Conservation (phyloP, 345 rosid genomes). For the Zanthoxylum bungeanum region DNA sequence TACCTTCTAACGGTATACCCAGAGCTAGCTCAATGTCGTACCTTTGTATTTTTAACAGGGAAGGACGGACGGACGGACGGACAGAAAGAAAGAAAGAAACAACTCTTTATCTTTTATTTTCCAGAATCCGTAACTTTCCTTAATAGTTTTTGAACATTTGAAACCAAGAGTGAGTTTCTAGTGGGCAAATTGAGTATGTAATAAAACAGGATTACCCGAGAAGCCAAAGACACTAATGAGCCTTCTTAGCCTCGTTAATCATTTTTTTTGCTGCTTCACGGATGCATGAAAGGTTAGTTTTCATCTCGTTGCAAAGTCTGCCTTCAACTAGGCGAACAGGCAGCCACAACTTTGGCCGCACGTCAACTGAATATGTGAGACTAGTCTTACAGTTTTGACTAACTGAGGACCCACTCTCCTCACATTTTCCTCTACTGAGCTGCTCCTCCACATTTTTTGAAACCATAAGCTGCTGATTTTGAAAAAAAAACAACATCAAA, state of each 20-base stretch:
- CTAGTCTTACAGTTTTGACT: constrained; percentile 49
- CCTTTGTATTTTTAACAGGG: background rate
- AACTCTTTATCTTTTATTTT: background rate
- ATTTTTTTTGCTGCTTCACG: constrained; percentile 60
- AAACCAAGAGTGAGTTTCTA: background rate
- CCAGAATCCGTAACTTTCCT: background rate
- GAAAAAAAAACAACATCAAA: background rate
- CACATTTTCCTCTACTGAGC: constrained; percentile 32
- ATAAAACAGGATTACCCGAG: background rate
- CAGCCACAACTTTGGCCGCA: constrained; percentile 80
- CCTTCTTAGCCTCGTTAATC: constrained; percentile 10
- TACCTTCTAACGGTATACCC: background rate
- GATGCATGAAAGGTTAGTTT: constrained; percentile 58
- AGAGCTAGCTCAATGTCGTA: constrained; percentile 4
- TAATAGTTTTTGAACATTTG: background rate
- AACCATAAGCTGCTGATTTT: background rate
- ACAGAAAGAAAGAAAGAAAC: background rate
- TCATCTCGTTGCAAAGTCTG: constrained; percentile 66
- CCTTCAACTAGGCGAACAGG: constrained; percentile 82
- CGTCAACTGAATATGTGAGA: constrained; percentile 62
- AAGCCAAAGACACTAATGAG: constrained; percentile 11
- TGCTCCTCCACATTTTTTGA: constrained; percentile 27
- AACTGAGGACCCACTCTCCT: constrained; percentile 23
- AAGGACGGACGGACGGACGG: background rate
- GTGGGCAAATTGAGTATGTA: background rate